Conservation (phyloP, 73 alveolate genomes). For the Blepharisma japonicum region DNA sequence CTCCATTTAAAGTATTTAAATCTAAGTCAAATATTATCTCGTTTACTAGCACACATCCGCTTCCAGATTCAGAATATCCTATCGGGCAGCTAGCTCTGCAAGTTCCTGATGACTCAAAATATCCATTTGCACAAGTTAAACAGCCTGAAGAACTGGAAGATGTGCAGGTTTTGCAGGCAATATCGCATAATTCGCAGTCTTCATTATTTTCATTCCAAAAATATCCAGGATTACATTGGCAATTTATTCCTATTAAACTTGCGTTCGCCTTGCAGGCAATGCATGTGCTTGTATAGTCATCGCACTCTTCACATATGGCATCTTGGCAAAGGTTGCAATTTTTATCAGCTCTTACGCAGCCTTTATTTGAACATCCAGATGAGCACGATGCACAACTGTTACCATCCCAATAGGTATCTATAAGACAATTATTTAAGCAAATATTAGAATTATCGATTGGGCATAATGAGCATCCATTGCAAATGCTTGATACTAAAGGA, state of each 20-base stretch:
- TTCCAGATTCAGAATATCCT: not conserved
- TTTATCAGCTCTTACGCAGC: constrained; percentile 6
- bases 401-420: not conserved
- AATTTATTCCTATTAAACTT: not conserved
- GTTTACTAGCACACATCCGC: not conserved
- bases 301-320: not conserved
- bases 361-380: not conserved
- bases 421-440: not conserved
- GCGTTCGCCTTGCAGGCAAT: not conserved
- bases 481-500: not conserved
- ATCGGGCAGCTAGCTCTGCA: not conserved
- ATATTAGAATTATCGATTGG: not conserved
- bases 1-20: not conserved
- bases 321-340: not conserved
- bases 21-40: not conserved
- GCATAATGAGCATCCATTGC: not conserved
- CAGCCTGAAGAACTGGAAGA: not conserved
- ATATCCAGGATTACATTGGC: constrained; percentile 4
- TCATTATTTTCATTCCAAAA: not conserved
- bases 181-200: not conserved
- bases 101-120: not conserved
- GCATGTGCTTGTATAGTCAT: not conserved
- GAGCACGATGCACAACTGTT: not conserved
- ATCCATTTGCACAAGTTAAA: not conserved
- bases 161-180: not conserved